These are phyloP conservation scores for Pleoardoris graminearum DNA, from an alignment of 2,329 filamentous ascomycete species.

Conservation along the genomic window DNA sequence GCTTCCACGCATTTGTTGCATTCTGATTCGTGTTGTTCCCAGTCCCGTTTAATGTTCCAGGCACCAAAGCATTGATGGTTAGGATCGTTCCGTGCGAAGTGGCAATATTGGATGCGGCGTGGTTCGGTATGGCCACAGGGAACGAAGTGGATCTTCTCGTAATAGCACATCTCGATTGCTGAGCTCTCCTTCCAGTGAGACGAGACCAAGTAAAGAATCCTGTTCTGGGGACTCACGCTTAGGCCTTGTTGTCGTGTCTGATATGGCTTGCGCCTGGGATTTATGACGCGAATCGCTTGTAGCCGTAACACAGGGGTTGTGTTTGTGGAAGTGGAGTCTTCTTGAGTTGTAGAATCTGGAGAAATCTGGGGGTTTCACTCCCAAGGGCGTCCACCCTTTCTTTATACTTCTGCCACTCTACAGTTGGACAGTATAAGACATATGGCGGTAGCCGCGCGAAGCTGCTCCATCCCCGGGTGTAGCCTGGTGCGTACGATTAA, in stretches of 20 bases:
- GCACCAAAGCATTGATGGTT: conserved; percentile 70
- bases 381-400: neutral
- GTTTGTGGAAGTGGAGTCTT: neutral
- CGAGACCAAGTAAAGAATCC: neutral
- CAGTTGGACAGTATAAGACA: neutral
- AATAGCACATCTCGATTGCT: conserved; percentile 64
- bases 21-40: conserved; percentile 54
- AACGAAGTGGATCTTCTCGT: conserved; percentile 67
- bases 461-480: no score
- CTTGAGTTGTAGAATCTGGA: conserved; percentile 6
- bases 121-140: conserved; percentile 63
- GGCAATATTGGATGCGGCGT: conserved; percentile 70
- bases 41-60: conserved; percentile 63
- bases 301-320: neutral
- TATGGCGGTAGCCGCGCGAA: no score
- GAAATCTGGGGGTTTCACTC: conserved; percentile 11
- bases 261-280: neutral
- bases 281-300: conserved; percentile 1
- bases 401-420: conserved; percentile 17
- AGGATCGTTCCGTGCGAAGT: conserved; percentile 73
- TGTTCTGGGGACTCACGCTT: neutral
- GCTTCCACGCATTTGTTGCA: conserved; percentile 18
- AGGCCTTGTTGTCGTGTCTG: neutral
- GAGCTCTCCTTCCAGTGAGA: neutral
- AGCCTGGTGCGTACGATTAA: no score